Evolutionary conservation across 1,139 yeast species (phyloP), one percentile per base, ranked within the genome.

Genomic region (Magnusiomyces tetraspermus): DNA sequence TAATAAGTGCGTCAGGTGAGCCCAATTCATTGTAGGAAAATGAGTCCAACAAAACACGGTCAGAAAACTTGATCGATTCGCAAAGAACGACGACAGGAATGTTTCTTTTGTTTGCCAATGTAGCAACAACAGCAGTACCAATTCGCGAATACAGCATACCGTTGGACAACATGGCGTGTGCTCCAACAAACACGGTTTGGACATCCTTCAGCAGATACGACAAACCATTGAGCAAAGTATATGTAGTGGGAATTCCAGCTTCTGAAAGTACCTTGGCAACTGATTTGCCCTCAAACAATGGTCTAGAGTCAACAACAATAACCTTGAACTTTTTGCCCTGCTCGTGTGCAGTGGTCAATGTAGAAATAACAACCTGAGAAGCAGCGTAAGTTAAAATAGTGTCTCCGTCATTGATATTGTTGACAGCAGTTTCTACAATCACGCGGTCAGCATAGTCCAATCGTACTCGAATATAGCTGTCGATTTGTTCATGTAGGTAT

Each of bases 81-180:
- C 98, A 92, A 61, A 96, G 86, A 1, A 95, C 96, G 59, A 92
- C 76, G 3, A 92, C 97, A 0, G 98, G 97, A 52, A 92, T 86
- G 62, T 89, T 86, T 64, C 92, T 80, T 53, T 86, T 80, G 61
- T 85, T 83, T 42, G 96, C 89, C 72, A 87, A 80, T 86, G 90
- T 86, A 10, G 97, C 95, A 49, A 94, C 80, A 70, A 90, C 75
- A 1, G 97, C 97, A 17, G 97, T 85, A 19, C 99, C 99, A 19
- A 89, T 97, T 58, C 99, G 78, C 1, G 97, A 85, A 66, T 87
- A 89, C 55, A 94, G 76, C 66, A 90, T 80, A 1, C 98, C 98
- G 65, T 94, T 94, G 15, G 97, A 88, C 55, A 92, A 76, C 87
- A 94, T 90, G 38, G 97, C 95, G 66, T 92, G 97, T 0, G 98